These are phyloP conservation scores for Hibiscus mutabilis DNA, from an alignment of 345 rosid species.

Conservation along the genomic window DNA sequence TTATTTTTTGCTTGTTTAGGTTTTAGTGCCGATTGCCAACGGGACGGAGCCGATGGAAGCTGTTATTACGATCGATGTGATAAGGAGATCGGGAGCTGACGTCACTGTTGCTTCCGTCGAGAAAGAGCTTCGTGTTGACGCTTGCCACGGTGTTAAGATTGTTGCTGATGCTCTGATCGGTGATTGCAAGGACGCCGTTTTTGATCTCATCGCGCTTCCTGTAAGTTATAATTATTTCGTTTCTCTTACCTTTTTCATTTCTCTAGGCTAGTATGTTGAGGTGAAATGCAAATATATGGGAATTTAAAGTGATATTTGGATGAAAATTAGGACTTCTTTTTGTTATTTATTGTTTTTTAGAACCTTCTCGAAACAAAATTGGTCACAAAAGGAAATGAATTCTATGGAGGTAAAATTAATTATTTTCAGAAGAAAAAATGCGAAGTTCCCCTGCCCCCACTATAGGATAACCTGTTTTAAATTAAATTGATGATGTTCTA, in stretches of 20 bases:
- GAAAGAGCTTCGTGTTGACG: conserved; percentile 59
- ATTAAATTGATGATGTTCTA: neutral
- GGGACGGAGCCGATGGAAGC: conserved; percentile 97
- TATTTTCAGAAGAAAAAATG: too few relatives aligned
- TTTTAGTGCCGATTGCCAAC: conserved; percentile 84
- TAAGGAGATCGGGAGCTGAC: conserved; percentile 76
- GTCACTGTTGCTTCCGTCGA: conserved; percentile 83
- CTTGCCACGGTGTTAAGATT: conserved; percentile 67
- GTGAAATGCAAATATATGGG: neutral
- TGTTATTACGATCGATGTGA: conserved; percentile 69
- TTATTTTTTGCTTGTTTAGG: conserved; percentile 31
- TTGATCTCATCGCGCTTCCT: conserved; percentile 74
- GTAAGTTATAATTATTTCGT: conserved; percentile 27
- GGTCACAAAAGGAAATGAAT: neutral
- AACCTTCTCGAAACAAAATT: too few relatives aligned
- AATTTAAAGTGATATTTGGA: neutral
- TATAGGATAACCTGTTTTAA: neutral
- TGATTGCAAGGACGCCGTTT: conserved; percentile 40
- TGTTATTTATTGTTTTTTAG: neutral
- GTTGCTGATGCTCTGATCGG: conserved; percentile 66
- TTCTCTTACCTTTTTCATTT: neutral
- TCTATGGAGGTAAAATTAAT: neutral
- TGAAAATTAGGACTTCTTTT: neutral
- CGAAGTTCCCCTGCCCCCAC: too few relatives aligned
- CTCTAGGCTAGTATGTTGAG: neutral